Evolutionary conservation across 768 basidiomycete species (phyloP), one percentile per base, ranked within the genome.

Genomic region (Tylopilus felleus): DNA sequence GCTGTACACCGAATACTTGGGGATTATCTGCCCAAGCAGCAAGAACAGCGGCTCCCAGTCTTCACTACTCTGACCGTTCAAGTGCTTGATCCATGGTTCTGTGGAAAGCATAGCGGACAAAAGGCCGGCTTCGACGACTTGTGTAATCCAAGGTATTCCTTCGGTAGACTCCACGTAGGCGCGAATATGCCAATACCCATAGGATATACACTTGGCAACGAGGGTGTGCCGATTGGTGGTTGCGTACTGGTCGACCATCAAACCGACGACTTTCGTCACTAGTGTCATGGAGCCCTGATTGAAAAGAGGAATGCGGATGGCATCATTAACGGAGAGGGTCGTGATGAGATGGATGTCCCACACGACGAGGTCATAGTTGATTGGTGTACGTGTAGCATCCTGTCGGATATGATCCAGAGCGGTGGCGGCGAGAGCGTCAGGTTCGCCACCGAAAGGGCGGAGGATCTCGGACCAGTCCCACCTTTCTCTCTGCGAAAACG

Each of bases 341-440:
- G 62, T 69, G 40, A 71, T 40, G 21, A 69, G 57, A 47, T 71
- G 67, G 47, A 63, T 62, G 43, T 69, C 67, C 67, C 67, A 69
- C 25, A 65, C 54, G 45, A 71, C 40, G 44, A 62, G 56, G 44
- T 71, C 65, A 50, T 59, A 65, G 44, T 68, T 60, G 43, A 60
- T 51, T 9, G 66, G 60, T 8, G 22, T 22, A 8, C 60, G 60
- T 41, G 55, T 57, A n/a, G 52, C n/a, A 23, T 65, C 67, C 17
- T 60, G 64, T 49, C 38, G 57, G 47, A 69, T 66, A 49, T 58
- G 67, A 33, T 60, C 52, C 42, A 68, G 47, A 14, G 67, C 62
- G 23, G 65, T 60, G 27, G 56, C 29, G 23, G 67, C 67, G 36
- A 68, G 43, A 35, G 39, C 49, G 10, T 47, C 55, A 16, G 52